Base-by-base conservation (phyloP, 2,329 filamentous ascomycete species). In the Blumeria graminis region DNA sequence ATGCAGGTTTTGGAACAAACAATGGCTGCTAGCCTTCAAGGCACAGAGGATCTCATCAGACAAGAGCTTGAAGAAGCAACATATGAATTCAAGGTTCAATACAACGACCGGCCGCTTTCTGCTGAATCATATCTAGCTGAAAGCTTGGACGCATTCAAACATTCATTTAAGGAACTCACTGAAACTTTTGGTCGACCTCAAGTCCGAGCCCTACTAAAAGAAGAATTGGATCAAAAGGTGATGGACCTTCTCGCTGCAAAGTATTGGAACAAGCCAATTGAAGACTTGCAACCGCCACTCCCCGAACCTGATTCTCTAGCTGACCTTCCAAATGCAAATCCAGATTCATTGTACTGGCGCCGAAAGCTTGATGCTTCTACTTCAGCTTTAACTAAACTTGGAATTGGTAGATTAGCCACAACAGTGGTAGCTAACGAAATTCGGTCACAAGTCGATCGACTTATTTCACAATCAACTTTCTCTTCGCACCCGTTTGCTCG, bases 61-160 rank as follows among this genome's bases (percentile, higher is more conserved):
- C 87, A 94, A 67, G 92, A 98, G 68, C 78, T 98, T 0, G 90
- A 95, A 65, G 92, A 98, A 69, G 89, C 92, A 3, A 90, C 86
- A 0, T 98, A 98, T 66, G 90, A 98, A 69, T 98, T 94, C 75
- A 98, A 98, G 68, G 92, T 98, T 5, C 93, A 98, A 68, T 98
- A 98, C 71, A 98, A 98, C 65, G 92, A 98, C 67, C 81, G 92
- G 6, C 87, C 90, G 1, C 73, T 98, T 38, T 94, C 87, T 55
- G 92, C 92, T 1, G 92, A 98, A 67, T 94, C 90, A 3, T 98
- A 98, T 66, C 77, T 98, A 41, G 92, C 92, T 1, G 92, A 96
- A 68, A 94, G 86, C 62, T 72, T 98, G 3, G 92, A 98, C 68
- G 82, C 83, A 18, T 96, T 98, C 76, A 98, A 98, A 70, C 93